Evolutionary conservation across 2,329 filamentous ascomycete species (phyloP).

Genomic region (Cladosporium phlei): DNA sequence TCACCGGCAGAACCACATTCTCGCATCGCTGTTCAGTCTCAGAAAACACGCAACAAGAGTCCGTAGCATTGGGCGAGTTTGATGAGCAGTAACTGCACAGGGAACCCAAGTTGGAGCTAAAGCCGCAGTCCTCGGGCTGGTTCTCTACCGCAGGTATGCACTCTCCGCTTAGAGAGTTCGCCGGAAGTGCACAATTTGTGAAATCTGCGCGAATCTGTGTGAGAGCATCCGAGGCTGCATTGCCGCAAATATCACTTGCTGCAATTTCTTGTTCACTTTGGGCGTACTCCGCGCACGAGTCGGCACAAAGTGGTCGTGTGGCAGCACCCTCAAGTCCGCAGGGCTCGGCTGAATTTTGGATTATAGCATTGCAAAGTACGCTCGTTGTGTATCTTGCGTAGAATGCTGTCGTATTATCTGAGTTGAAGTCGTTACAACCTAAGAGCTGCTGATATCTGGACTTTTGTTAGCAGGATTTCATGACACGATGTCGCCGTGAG

Average conservation of each 20-base stretch:
- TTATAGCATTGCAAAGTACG: constrained; percentile 86
- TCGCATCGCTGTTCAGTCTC: constrained; percentile 69
- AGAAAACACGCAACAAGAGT: constrained; percentile 87
- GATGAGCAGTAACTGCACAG: constrained; percentile 82
- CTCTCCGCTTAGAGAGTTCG: constrained; percentile 66
- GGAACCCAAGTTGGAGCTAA: constrained; percentile 63
- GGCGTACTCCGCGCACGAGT: constrained; percentile 81
- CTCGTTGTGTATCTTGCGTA: constrained; percentile 93
- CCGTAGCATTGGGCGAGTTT: constrained; percentile 84
- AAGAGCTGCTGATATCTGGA: constrained; percentile 73
- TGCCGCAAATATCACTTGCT: constrained; percentile 70
- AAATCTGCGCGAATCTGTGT: constrained; percentile 87
- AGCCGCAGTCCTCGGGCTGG: constrained; percentile 84
- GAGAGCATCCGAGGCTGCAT: constrained; percentile 60
- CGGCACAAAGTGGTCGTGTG: constrained; percentile 76
- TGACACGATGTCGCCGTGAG: neutral
- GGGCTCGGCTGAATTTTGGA: constrained; percentile 74
- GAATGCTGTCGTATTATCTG: constrained; percentile 71
- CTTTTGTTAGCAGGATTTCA: constrained; percentile 29
- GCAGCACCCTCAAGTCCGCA: constrained; percentile 64
- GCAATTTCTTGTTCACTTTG: constrained; percentile 83
- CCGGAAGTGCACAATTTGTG: constrained; percentile 77
- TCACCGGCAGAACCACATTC: constrained; percentile 66
- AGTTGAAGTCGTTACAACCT: constrained; percentile 72
- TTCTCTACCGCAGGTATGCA: constrained; percentile 77